Conservation (phyloP, 768 basidiomycete genomes). For the Phlebiopsis flavidoalba region DNA sequence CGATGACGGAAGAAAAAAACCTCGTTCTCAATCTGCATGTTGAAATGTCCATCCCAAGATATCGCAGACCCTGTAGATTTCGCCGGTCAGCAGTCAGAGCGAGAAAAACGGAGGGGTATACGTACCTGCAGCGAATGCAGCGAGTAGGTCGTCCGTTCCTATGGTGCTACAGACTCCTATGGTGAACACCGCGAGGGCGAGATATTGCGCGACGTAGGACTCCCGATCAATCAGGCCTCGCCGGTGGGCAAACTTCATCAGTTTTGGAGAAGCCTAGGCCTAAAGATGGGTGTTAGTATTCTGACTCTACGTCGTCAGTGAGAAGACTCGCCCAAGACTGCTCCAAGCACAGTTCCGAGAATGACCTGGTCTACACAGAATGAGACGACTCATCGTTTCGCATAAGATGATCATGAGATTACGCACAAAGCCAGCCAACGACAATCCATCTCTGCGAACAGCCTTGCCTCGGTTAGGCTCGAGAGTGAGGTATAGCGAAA, state of each 20-base stretch:
- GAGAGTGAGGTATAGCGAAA: slow-evolving; percentile 81
- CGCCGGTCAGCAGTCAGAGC: neutral
- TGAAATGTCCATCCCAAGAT: slow-evolving; percentile 88
- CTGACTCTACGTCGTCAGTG: too few species aligned
- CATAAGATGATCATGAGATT: neutral
- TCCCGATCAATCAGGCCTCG: slow-evolving; percentile 70
- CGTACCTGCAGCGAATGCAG: slow-evolving; percentile 78
- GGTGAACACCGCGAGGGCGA: slow-evolving; percentile 67
- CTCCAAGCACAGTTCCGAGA: slow-evolving; percentile 67
- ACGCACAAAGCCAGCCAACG: slow-evolving; percentile 75
- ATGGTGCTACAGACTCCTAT: slow-evolving; percentile 76
- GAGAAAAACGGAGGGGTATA: neutral
- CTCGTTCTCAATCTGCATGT: slow-evolving; percentile 75
- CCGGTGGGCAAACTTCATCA: slow-evolving; percentile 67
- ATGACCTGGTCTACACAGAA: slow-evolving; percentile 67
- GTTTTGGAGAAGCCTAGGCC: slow-evolving; percentile 63
- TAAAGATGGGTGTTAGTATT: slow-evolving; percentile 15
- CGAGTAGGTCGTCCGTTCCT: slow-evolving; percentile 85
- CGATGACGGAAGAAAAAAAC: slow-evolving; percentile 87
- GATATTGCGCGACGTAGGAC: slow-evolving; percentile 83
- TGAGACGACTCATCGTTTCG: neutral
- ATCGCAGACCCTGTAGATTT: slow-evolving; percentile 66
- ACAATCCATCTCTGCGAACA: slow-evolving; percentile 82
- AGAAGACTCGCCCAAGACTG: slow-evolving; percentile 36
- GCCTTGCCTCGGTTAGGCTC: slow-evolving; percentile 60